Conservation (phyloP, 2,329 filamentous ascomycete genomes). For the Achaetomium macrosporum region DNA sequence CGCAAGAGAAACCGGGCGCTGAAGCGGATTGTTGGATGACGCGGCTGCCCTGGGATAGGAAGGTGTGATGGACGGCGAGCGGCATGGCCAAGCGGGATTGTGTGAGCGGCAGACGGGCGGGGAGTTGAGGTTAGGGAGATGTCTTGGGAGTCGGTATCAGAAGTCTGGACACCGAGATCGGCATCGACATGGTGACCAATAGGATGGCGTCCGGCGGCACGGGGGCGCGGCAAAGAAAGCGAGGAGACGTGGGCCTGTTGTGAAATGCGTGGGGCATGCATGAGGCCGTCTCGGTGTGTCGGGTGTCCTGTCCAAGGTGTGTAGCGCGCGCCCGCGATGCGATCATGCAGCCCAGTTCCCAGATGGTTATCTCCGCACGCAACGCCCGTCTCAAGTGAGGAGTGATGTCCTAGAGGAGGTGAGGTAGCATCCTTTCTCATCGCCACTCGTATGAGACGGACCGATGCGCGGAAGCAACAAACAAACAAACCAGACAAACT, state of each 20-base stretch:
- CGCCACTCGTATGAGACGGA: background rate
- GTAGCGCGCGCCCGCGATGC: background rate
- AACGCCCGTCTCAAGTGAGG: background rate
- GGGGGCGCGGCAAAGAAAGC: slow-evolving; percentile 4
- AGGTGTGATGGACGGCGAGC: slow-evolving; percentile 13
- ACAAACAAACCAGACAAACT: background rate
- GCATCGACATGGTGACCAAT: slow-evolving; percentile 4
- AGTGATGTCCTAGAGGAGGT: background rate
- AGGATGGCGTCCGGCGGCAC: slow-evolving; percentile 1
- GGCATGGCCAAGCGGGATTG: background rate
- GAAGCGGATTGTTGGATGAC: slow-evolving; percentile 10
- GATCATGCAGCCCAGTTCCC: slow-evolving; percentile 1
- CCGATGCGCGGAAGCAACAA: background rate
- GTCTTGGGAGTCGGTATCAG: slow-evolving; percentile 6
- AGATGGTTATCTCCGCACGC: slow-evolving; percentile 3
- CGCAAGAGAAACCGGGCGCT: too few species aligned
- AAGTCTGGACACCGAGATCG: slow-evolving; percentile 15
- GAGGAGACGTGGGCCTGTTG: slow-evolving; percentile 7
- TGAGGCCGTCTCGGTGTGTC: background rate
- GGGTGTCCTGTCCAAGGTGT: background rate
- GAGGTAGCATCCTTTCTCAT: background rate
- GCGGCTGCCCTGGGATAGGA: slow-evolving; percentile 1
- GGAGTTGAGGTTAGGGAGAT: background rate
- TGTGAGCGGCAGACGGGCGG: background rate
- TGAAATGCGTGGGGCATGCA: slow-evolving; percentile 10